A percentile compares a stretch with the other conserved stretches of the same genome.
phyloP scores from a whole-genome alignment of 169 alveolate genomes.

The Besnoitia besnoiti region DNA sequence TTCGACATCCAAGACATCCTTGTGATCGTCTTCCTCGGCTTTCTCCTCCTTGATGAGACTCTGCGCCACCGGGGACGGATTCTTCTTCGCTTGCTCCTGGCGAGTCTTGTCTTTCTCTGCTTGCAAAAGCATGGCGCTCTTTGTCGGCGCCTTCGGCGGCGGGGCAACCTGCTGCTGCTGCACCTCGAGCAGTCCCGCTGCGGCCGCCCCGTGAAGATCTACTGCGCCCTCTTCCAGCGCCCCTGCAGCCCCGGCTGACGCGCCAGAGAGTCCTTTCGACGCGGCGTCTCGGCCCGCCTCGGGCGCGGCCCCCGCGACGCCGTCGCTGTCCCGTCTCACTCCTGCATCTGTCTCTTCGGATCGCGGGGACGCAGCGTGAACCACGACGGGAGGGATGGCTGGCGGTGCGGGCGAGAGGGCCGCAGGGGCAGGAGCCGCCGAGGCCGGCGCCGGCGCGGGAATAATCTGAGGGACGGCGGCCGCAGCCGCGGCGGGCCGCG shows the following conservation, averaged over 20 bases:
- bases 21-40: constrained; percentile 26
- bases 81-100: constrained; percentile 52
- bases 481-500: background rate
- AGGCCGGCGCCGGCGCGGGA: too few relatives aligned
- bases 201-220: background rate
- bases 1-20: constrained; percentile 51
- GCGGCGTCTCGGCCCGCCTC: background rate
- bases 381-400: background rate
- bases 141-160: constrained; percentile 20
- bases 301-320: background rate
- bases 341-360: background rate
- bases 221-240: background rate
- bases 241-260: background rate
- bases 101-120: constrained; percentile 54
- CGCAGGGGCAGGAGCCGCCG: background rate
- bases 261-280: background rate
- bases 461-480: background rate
- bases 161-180: background rate
- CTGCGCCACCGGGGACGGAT: constrained; percentile 63
- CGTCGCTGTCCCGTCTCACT: background rate
- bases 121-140: constrained; percentile 46
- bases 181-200: constrained; percentile 3
- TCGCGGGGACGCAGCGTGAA: background rate
- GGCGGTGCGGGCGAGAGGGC: background rate
- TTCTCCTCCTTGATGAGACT: constrained; percentile 48